A percentile compares a stretch with the other conserved stretches of the same genome.
Conservation (phyloP, 768 basidiomycete species). For the Naganishia onofrii region DNA sequence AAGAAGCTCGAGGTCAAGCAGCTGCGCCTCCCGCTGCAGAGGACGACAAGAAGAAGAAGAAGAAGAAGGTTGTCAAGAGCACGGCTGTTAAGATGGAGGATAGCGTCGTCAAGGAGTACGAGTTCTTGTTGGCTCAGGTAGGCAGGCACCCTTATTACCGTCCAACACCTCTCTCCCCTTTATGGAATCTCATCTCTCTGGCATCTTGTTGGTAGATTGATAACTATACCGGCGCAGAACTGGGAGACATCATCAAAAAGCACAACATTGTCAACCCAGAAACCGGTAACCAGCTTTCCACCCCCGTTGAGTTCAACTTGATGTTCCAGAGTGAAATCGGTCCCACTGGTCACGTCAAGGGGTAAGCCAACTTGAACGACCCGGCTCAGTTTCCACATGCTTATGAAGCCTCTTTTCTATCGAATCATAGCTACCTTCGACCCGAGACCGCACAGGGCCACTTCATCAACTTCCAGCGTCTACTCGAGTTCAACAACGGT, state of each 20-base stretch:
- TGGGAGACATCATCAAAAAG: conserved; percentile 79
- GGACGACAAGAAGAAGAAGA: conserved; percentile 71
- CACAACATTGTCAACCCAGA: conserved; percentile 82
- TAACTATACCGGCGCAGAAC: conserved; percentile 83
- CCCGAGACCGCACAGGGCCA: conserved; percentile 98
- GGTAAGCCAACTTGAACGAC: conserved; percentile 57
- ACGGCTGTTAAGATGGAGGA: conserved; percentile 72
- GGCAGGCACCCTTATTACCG: conserved; percentile 41
- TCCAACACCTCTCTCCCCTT: not conserved
- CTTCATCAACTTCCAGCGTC: conserved; percentile 94
- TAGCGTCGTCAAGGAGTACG: conserved; percentile 70
- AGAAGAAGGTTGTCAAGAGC: conserved; percentile 62
- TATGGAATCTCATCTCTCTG: not conserved
- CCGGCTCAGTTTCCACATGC: not conserved
- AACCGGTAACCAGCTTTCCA: conserved; percentile 85
- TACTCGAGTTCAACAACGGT: conserved; percentile 97
- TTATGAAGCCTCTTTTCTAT: not conserved
- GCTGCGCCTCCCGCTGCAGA: conserved; percentile 60
- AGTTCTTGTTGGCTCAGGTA: conserved; percentile 82
- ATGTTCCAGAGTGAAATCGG: conserved; percentile 99
- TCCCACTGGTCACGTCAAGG: conserved; percentile 93
- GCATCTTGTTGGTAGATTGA: conserved; percentile 63
- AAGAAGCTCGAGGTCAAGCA: conserved; percentile 71
- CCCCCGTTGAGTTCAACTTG: conserved; percentile 94
- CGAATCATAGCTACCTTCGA: conserved; percentile 71